Evolutionary conservation across 208 protist genomes (phyloP), one percentile per base, ranked within the genome.

Genomic region (Trypanosoma avium): DNA sequence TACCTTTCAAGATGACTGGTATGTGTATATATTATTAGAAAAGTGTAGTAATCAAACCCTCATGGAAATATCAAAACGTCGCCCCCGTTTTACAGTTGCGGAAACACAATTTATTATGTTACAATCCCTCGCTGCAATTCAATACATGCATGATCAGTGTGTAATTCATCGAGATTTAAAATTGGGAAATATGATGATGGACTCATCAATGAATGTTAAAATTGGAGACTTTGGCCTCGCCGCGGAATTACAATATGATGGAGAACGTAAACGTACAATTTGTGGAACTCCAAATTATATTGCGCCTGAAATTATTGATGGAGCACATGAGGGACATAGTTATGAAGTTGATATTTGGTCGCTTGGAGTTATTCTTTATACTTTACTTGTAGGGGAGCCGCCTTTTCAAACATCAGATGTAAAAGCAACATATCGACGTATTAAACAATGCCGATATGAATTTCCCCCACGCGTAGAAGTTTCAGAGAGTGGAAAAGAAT

Each of bases 21-120:
- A 98, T 73, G 94, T 99, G 21, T 99, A 99, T 80, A 99, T 99
- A 60, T 56, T 99, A 30, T 77, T 99, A n/a, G 98, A 99, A 79
- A 81, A 99, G 60, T 99, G 98, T 76, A 78, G 79, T 63, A 88
- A 97, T 67, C 77, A 98, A 73, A 98, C 97, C 13, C 67, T 99
- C 59, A 97, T 98, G 82, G 98, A 99, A 52, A 64, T 99, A 29
- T 73, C 97, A 33, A 98, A 98, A 67, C 73, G 79, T 27, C 88
- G 95, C 53, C 75, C 75, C 35, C 75, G 83, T 30, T 79, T 99
- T 12, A 89, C 70, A 8, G 97, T 99, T 35, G 40, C 78, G 9
- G 97, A 99, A 81, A 96, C 93, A 46, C 81, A 92, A 61, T 98
- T 97, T 70, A 92, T 95, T 70, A 88, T 98, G 73, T 66, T 90